Evolutionary conservation across 768 basidiomycete genomes (phyloP).

Genomic region (Mycena amicta): DNA sequence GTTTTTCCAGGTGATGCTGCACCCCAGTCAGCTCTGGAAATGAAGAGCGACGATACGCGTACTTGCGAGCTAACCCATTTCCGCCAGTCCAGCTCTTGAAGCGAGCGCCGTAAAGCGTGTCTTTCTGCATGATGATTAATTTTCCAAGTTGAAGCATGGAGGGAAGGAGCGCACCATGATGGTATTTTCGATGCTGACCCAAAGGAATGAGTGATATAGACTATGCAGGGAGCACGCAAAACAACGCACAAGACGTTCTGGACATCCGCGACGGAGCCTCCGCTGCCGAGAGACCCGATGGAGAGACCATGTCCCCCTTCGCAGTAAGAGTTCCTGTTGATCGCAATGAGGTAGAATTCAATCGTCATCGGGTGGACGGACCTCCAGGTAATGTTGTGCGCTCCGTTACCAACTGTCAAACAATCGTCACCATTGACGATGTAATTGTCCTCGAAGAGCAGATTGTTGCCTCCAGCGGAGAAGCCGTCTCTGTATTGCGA

Average conservation of each 20-base stretch:
- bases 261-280: slow-evolving; percentile 54
- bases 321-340: slow-evolving; percentile 50
- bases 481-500: slow-evolving; percentile 44
- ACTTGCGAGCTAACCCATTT: slow-evolving; percentile 61
- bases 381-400: slow-evolving; percentile 56
- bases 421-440: slow-evolving; percentile 67
- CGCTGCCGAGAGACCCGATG: slow-evolving; percentile 53
- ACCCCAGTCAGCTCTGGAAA: neutral
- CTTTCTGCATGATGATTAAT: slow-evolving; percentile 36
- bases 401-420: slow-evolving; percentile 57
- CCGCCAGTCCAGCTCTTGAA: slow-evolving; percentile 73
- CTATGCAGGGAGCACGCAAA: neutral
- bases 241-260: slow-evolving; percentile 53
- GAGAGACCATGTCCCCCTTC: slow-evolving; percentile 63
- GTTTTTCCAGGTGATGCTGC: slow-evolving; percentile 60
- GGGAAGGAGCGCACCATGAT: slow-evolving; percentile 37
- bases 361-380: slow-evolving; percentile 12
- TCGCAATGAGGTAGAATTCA: neutral
- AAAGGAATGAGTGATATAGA: neutral
- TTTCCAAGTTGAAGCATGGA: neutral
- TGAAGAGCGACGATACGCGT: slow-evolving; percentile 10
- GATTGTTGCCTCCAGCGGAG: slow-evolving; percentile 56
- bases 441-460: slow-evolving; percentile 61
- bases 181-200: slow-evolving; percentile 45
- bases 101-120: slow-evolving; percentile 57